Conservation (phyloP, 768 basidiomycete genomes). For the Termitomyces sp. region DNA sequence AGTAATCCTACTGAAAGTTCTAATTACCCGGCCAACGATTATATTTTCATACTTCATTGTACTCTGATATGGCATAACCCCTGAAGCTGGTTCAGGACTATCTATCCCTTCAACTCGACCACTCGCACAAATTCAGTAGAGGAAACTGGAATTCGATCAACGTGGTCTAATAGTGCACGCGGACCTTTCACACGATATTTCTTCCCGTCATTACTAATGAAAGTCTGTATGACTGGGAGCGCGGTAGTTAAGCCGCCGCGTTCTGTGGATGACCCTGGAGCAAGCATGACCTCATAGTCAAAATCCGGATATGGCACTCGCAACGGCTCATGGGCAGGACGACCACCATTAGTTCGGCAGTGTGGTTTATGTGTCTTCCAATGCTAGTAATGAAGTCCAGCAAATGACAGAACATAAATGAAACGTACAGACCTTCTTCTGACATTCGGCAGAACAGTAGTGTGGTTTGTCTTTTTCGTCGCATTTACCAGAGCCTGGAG, state of each 20-base stretch:
- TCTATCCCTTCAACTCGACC: background rate
- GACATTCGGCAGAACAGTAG: background rate
- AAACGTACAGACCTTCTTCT: background rate
- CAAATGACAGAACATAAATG: background rate
- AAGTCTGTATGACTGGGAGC: background rate
- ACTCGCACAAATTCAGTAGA: background rate
- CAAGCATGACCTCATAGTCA: background rate
- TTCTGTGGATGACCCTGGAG: background rate
- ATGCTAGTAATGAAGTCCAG: background rate
- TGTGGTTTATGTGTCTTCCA: background rate
- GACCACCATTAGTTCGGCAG: background rate
- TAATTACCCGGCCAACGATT: background rate
- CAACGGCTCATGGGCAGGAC: background rate
- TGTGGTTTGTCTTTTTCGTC: background rate
- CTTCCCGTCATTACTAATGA: background rate
- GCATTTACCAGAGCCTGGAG: background rate
- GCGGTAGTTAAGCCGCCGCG: background rate
- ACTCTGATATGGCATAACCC: background rate
- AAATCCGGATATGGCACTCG: background rate
- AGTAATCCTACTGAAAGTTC: background rate
- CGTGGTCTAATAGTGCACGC: background rate
- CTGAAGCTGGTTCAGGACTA: background rate
- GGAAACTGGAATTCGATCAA: background rate
- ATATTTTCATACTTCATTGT: no score
- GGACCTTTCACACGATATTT: conserved; percentile 1